Conservation (phyloP, 129 eudicot genomes). For the Lactuca saligna region DNA sequence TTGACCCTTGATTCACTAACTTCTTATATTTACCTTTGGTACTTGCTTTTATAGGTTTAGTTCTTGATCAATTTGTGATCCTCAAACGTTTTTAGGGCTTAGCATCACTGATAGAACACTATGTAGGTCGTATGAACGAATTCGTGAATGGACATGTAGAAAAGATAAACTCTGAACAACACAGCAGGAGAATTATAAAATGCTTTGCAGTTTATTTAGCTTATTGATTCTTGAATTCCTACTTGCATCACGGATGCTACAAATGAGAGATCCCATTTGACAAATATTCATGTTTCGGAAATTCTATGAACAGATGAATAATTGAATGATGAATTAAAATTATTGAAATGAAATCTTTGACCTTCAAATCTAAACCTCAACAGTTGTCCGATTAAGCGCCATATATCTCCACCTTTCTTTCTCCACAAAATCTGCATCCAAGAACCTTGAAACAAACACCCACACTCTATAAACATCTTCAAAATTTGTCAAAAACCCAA, state of each 20-base stretch:
- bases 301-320: conserved; percentile 11
- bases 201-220: background rate
- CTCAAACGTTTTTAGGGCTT: background rate
- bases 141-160: too few relatives aligned
- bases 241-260: background rate
- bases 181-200: background rate
- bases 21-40: background rate
- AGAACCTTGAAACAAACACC: conserved; percentile 65
- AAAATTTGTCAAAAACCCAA: conserved; percentile 69
- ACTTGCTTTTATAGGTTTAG: background rate
- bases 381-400: conserved; percentile 78
- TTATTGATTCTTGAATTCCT: conserved; percentile 4
- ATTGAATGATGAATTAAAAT: conserved; percentile 1
- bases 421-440: conserved; percentile 97
- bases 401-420: conserved; percentile 90
- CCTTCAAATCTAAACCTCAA: conserved; percentile 51
- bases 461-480: conserved; percentile 76
- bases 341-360: conserved; percentile 14
- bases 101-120: too few relatives aligned
- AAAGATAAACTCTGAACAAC: too few relatives aligned
- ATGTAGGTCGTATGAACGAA: too few relatives aligned
- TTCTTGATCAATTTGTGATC: background rate
- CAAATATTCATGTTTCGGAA: background rate
- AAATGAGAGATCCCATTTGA: background rate
- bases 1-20: background rate